Base-by-base conservation (phyloP, 164 flowering plant species). In the Cinnamomum micranthum region DNA sequence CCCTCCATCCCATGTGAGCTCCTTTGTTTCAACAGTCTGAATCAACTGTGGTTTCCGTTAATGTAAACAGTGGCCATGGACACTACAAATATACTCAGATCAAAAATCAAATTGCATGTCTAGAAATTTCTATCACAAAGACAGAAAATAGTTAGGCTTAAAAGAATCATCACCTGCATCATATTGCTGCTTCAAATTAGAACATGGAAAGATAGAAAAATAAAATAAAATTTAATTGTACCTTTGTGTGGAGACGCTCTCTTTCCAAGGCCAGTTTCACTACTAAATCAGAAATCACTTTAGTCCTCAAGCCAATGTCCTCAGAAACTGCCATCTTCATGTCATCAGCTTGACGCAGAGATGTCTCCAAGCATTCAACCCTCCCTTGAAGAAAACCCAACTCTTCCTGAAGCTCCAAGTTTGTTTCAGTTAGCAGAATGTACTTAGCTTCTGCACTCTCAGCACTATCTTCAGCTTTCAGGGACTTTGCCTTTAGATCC, bases 211-310 rank as follows among this genome's bases (percentile, higher is more conserved):
- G 23, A 31, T 4, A n/a, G n/a, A 31, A 24, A 1, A 24, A 24
- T 5, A 13, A 23, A 22, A n/a, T n/a, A 24, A 24, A 19, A 15
- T 12, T 4, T 31, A 31, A 31, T 25, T 3, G 59, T 33, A 92
- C 99, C 99, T 93, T 95, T 80, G 88, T 87, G 68, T 87, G 89
- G 66, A 96, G 91, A 41, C 91, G 95, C 76, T 92, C 92, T 81
- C 99, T 88, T 82, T 93, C 99, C 63, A 76, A 66, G 24, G 92
- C 91, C 69, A 96, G 83, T 79, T 90, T 88, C 86, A 87, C 64
- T 60, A 93, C 86, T 80, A 93, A 74, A 81, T 88, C 86, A 68
- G 85, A 77, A 31, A 93, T 90, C 70, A 89, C 76, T 81, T 92
- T 91, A 50, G 92, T 76, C 65, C 84, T 82, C n/a, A 81, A 24